Evolutionary conservation across 805 yeast genomes (phyloP).

Genomic region (Wickerhamomyces sydowiorum): DNA sequence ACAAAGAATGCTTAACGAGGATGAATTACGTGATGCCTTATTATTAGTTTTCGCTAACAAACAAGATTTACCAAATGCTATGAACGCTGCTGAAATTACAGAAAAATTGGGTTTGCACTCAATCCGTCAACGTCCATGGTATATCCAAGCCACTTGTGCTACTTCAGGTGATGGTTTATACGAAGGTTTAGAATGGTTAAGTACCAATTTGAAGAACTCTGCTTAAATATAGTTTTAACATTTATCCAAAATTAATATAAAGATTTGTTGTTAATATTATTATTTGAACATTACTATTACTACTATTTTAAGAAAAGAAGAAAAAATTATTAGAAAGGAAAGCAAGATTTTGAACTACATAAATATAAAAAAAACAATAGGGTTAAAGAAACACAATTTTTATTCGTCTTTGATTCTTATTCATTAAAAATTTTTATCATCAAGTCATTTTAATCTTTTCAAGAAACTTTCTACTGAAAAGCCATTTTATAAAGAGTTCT

Average conservation of each 20-base stretch:
- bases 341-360: too few relatives aligned
- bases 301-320: too few relatives aligned
- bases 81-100: constrained; percentile 98
- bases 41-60: constrained; percentile 95
- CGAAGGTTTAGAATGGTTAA: constrained; percentile 97
- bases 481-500: background rate
- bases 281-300: background rate
- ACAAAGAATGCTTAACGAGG: constrained; percentile 97
- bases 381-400: too few relatives aligned
- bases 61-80: constrained; percentile 98
- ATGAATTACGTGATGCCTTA: constrained; percentile 94
- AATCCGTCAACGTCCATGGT: constrained; percentile 98
- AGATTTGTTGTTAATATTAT: constrained; percentile 1
- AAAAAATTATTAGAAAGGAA: too few relatives aligned
- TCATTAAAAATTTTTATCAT: background rate
- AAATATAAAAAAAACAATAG: too few relatives aligned
- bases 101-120: constrained; percentile 96
- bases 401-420: too few relatives aligned
- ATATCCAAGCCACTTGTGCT: constrained; percentile 98
- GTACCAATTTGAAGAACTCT: constrained; percentile 79
- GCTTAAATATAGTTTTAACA: constrained; percentile 22
- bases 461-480: background rate
- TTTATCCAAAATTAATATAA: constrained; percentile 1
- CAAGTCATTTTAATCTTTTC: background rate
- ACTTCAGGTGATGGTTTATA: constrained; percentile 98